phyloP scores from a whole-genome alignment of 2,329 filamentous ascomycete genomes.

The Pyricularia sp. region DNA sequence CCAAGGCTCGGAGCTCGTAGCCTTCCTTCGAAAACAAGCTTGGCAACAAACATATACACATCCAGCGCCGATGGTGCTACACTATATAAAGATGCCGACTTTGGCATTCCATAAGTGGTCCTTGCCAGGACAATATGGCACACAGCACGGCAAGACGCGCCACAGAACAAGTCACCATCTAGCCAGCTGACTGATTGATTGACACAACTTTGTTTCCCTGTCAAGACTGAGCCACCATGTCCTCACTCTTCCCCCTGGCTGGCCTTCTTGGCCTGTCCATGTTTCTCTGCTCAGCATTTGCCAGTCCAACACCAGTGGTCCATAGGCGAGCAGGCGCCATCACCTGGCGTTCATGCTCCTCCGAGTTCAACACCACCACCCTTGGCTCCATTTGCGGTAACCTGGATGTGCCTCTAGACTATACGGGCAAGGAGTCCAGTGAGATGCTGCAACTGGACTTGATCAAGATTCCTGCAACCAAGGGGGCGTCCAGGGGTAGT shows the following conservation, averaged over 20 bases:
- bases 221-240: background rate
- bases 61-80: background rate
- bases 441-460: conserved; percentile 1
- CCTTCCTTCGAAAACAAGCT: background rate
- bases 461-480: conserved; percentile 4
- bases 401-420: conserved; percentile 3
- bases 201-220: background rate
- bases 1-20: background rate
- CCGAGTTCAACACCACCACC: background rate
- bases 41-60: background rate
- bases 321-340: background rate
- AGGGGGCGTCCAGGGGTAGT: conserved; percentile 14
- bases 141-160: background rate
- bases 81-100: background rate
- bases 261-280: background rate
- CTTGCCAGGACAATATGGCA: background rate
- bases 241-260: background rate
- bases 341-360: background rate
- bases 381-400: background rate
- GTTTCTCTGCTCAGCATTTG: background rate
- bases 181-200: background rate
- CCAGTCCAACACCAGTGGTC: background rate
- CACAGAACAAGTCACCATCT: background rate
- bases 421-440: background rate
- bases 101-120: background rate